phyloP scores from a whole-genome alignment of 192 early-diverging fungal genomes.

The Entophlyctis luteolus region DNA sequence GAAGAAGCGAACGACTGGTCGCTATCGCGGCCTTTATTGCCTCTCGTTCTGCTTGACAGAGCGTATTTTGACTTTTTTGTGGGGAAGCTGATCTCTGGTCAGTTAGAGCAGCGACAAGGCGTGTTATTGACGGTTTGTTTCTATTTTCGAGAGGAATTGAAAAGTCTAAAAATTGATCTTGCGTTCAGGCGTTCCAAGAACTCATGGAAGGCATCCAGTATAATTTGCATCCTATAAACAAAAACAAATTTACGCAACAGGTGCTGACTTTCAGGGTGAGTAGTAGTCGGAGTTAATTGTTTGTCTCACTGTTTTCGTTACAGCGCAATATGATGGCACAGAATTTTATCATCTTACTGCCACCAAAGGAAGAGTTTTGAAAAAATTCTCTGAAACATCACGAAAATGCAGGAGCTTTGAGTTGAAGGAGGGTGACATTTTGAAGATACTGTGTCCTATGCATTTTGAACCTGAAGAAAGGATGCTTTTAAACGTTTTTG shows the following conservation, averaged over 20 bases:
- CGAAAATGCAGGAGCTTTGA: too few species aligned
- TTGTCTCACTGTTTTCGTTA: neutral
- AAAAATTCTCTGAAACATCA: neutral
- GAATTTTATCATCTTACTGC: conserved; percentile 11
- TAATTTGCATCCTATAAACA: conserved; percentile 48
- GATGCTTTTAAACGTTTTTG: too few species aligned
- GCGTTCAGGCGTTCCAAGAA: conserved; percentile 40
- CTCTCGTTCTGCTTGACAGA: conserved; percentile 70
- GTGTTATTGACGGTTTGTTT: conserved; percentile 32
- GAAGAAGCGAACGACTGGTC: conserved; percentile 84
- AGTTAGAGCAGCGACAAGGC: conserved; percentile 50
- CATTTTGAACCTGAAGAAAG: too few species aligned
- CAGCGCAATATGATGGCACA: conserved; percentile 17
- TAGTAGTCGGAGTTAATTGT: neutral
- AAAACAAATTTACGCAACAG: conserved; percentile 68
- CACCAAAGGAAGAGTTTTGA: conserved; percentile 1
- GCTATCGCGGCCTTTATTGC: conserved; percentile 75
- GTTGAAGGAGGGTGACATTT: too few species aligned
- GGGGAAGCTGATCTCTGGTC: conserved; percentile 49
- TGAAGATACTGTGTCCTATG: too few species aligned
- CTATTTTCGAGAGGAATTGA: neutral
- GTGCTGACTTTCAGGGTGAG: conserved; percentile 31
- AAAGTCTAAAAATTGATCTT: neutral
- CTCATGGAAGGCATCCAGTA: conserved; percentile 63
- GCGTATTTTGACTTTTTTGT: conserved; percentile 60